Evolutionary conservation across 2,329 filamentous ascomycete species (phyloP).

Genomic region (Talaromyces sp.): DNA sequence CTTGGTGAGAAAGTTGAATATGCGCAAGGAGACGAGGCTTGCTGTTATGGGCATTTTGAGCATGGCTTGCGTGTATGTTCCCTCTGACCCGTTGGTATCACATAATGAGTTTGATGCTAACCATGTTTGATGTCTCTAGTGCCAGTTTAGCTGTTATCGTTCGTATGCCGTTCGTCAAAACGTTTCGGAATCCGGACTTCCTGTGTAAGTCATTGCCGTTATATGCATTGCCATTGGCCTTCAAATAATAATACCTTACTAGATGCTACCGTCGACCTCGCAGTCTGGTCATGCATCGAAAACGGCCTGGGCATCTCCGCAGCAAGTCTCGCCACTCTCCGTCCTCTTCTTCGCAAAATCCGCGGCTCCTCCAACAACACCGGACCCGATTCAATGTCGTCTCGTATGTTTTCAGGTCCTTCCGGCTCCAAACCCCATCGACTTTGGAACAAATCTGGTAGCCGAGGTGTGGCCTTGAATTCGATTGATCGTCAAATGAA

Average conservation of each 20-base stretch:
- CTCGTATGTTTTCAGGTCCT: background rate
- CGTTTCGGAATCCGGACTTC: constrained; percentile 32
- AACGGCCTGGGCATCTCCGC: constrained; percentile 43
- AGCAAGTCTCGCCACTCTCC: constrained; percentile 48
- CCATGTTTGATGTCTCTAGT: constrained; percentile 19
- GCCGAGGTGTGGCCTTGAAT: background rate
- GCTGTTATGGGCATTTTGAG: constrained; percentile 53
- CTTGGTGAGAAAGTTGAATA: constrained; percentile 55
- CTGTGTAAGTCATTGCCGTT: constrained; percentile 29
- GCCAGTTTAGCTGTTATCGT: constrained; percentile 37
- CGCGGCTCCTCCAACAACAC: constrained; percentile 33
- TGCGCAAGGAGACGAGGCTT: constrained; percentile 51
- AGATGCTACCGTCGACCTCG: constrained; percentile 30
- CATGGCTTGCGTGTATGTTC: constrained; percentile 52
- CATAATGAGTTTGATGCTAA: constrained; percentile 19
- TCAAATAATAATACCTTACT: constrained; percentile 15
- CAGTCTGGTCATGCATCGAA: constrained; percentile 43
- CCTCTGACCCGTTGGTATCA: background rate
- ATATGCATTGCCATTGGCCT: background rate
- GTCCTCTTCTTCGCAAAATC: constrained; percentile 39
- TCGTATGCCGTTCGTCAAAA: constrained; percentile 34
- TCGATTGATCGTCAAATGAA: background rate
- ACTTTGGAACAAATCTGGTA: background rate
- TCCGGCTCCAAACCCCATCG: background rate
- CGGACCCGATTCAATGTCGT: constrained; percentile 13